A percentile compares a stretch with the other conserved stretches of the same genome.
phyloP scores from a whole-genome alignment of 805 yeast genomes.

The Metschnikowia reukaufii region DNA sequence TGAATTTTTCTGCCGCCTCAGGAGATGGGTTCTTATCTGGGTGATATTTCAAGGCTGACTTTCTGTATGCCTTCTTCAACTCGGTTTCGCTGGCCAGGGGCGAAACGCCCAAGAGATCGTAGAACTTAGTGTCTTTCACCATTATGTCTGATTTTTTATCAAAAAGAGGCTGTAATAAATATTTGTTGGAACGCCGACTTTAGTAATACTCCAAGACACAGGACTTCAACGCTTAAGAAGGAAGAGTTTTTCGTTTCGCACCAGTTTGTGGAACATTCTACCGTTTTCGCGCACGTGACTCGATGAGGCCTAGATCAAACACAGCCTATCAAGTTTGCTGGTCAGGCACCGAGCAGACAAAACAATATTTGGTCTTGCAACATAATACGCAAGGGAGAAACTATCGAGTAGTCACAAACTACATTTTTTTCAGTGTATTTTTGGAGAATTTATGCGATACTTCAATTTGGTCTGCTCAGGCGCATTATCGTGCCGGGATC shows the following conservation, averaged over 20 bases:
- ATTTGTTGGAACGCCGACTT: conserved; percentile 3
- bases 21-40: conserved; percentile 67
- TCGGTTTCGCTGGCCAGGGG: conserved; percentile 68
- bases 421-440: too few relatives aligned
- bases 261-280: conserved; percentile 22
- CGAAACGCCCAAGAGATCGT: conserved; percentile 71
- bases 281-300: conserved; percentile 24
- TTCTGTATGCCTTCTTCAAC: conserved; percentile 80
- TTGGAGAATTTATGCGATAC: too few relatives aligned
- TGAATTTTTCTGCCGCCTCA: conserved; percentile 94
- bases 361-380: too few relatives aligned
- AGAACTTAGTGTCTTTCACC: conserved; percentile 80
- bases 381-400: too few relatives aligned
- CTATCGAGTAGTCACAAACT: too few relatives aligned
- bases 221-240: conserved; percentile 10
- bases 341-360: background rate
- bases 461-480: too few relatives aligned
- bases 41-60: conserved; percentile 76
- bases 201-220: conserved; percentile 6
- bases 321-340: too few relatives aligned
- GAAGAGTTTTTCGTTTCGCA: conserved; percentile 20
- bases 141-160: conserved; percentile 42
- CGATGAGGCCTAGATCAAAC: conserved; percentile 2
- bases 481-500: too few relatives aligned
- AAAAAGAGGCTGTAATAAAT: conserved; percentile 8